A percentile compares a stretch with the other conserved stretches of the same genome.
Evolutionary conservation across 768 basidiomycete species (phyloP).

Genomic region (Tricholoma saponaceum): DNA sequence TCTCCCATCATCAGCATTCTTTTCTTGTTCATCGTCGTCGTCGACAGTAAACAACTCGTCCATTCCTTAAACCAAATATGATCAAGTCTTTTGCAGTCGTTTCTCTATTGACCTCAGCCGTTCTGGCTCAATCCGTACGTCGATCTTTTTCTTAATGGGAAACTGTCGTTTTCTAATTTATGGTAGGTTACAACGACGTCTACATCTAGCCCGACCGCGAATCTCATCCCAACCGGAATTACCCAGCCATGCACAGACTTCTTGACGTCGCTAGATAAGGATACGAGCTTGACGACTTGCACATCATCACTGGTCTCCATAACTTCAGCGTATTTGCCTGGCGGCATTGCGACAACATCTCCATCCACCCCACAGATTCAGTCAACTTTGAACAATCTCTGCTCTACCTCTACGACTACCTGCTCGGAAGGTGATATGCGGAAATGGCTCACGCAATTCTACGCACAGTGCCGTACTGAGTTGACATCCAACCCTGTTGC

Average conservation of each 20-base stretch:
- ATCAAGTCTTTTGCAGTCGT: constrained; percentile 52
- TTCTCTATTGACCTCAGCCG: constrained; percentile 47
- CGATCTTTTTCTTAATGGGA: not conserved
- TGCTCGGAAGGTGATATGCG: constrained; percentile 63
- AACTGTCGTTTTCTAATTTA: constrained; percentile 10
- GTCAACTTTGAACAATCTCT: constrained; percentile 52
- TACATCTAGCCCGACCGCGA: not conserved
- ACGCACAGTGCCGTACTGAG: constrained; percentile 66
- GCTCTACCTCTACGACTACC: constrained; percentile 38
- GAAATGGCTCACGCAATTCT: constrained; percentile 62
- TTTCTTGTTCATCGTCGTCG: constrained; percentile 26
- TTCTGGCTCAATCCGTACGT: constrained; percentile 46
- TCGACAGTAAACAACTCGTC: constrained; percentile 41
- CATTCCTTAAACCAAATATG: constrained; percentile 43
- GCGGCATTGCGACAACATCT: constrained; percentile 34
- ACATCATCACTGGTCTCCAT: constrained; percentile 56
- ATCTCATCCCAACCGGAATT: constrained; percentile 61
- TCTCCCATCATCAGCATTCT: constrained; percentile 12
- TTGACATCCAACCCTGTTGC: constrained; percentile 46
- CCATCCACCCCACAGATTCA: constrained; percentile 42
- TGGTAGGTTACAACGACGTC: constrained; percentile 1
- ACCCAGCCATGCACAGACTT: constrained; percentile 51
- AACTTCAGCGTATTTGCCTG: constrained; percentile 50
- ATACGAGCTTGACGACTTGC: constrained; percentile 57
- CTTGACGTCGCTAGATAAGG: constrained; percentile 58